These are phyloP conservation scores for Nemania sp. DNA, from an alignment of 2,329 filamentous ascomycete genomes.

Conservation along the genomic window DNA sequence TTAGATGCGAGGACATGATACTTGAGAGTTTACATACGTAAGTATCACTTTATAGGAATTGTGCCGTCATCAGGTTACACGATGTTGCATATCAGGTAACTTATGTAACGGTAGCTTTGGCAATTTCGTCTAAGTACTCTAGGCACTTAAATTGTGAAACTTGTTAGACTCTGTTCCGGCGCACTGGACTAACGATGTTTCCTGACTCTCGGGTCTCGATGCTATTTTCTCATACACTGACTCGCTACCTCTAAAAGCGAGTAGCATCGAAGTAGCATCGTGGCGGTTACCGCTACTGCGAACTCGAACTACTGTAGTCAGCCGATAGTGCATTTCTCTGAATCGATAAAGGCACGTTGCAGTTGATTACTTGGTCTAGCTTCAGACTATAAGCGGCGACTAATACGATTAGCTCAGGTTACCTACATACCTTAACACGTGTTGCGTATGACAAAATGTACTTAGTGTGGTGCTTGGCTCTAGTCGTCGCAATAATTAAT, in stretches of 20 bases:
- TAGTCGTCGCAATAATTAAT: not conserved
- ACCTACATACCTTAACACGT: conserved; percentile 9
- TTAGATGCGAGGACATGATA: no score
- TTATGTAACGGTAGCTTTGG: conserved; percentile 18
- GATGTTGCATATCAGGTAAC: conserved; percentile 14
- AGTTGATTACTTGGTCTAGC: not conserved
- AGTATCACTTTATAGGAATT: not conserved
- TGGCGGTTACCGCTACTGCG: not conserved
- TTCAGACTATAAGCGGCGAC: conserved; percentile 1
- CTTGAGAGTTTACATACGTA: no score
- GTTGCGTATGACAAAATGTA: not conserved
- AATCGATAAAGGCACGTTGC: not conserved
- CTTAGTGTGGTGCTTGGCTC: not conserved
- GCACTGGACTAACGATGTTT: no score
- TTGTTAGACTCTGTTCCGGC: no score
- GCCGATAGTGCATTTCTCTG: not conserved
- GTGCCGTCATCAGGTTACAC: conserved; percentile 19
- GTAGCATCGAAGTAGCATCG: no score
- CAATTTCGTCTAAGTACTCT: conserved; percentile 3
- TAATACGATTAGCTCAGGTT: conserved; percentile 8
- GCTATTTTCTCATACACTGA: not conserved
- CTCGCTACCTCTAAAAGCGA: not conserved
- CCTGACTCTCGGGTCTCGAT: no score
- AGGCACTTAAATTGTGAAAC: not conserved
- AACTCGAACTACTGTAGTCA: not conserved